phyloP scores from a whole-genome alignment of 106 monocot species.

The Allium sativum region DNA sequence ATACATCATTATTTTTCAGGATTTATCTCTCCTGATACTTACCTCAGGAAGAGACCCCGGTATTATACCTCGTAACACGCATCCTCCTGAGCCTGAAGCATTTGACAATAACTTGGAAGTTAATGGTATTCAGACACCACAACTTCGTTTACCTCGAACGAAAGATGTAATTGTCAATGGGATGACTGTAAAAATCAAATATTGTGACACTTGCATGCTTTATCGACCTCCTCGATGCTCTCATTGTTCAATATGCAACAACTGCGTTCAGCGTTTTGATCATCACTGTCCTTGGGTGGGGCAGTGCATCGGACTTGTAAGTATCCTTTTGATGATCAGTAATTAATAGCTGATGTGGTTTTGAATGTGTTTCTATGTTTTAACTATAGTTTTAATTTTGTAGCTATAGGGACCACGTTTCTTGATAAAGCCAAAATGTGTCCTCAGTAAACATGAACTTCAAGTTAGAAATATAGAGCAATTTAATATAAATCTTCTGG shows the following conservation, averaged over 20 bases:
- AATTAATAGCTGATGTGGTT: no score
- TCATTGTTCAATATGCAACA: slow-evolving; percentile 92
- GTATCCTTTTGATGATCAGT: slow-evolving; percentile 2
- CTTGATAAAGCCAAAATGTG: no score
- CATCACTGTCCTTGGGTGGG: slow-evolving; percentile 99
- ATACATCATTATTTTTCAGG: slow-evolving; percentile 9
- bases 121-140: slow-evolving; percentile 52
- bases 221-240: slow-evolving; percentile 96
- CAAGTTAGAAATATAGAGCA: no score
- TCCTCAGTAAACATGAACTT: no score
- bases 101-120: slow-evolving; percentile 40
- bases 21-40: slow-evolving; percentile 27
- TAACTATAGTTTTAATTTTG: no score
- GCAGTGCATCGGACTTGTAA: slow-evolving; percentile 92
- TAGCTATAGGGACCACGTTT: no score
- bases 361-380: no score
- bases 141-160: slow-evolving; percentile 70
- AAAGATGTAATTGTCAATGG: slow-evolving; percentile 87
- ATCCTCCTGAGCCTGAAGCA: slow-evolving; percentile 40
- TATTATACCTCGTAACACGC: slow-evolving; percentile 42
- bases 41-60: slow-evolving; percentile 60
- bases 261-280: slow-evolving; percentile 87
- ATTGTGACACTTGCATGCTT: slow-evolving; percentile 96
- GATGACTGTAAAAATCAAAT: slow-evolving; percentile 73
- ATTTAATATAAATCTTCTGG: no score